Percentiles rank a stretch among this genome's conserved stretches.
phyloP scores from a whole-genome alignment of 768 basidiomycete species.

The Sporobolomyces roseus region DNA sequence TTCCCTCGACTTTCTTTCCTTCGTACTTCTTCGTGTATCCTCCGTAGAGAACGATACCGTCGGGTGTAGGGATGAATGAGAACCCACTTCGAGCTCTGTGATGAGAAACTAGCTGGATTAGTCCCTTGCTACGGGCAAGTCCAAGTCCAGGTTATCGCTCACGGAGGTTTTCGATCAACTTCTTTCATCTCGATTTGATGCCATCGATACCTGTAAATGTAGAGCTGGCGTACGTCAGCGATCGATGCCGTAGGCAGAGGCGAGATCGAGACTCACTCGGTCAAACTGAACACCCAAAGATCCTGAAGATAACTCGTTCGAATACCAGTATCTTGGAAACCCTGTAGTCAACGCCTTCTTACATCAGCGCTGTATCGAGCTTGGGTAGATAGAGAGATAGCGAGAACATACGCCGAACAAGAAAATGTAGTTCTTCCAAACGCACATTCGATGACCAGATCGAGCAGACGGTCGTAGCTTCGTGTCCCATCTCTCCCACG shows the following conservation, averaged over 20 bases:
- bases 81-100: constrained; percentile 58
- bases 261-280: constrained; percentile 38
- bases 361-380: no score
- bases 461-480: constrained; percentile 73
- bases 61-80: constrained; percentile 70
- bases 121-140: constrained; percentile 40
- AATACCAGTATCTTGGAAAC: constrained; percentile 81
- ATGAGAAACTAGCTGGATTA: constrained; percentile 39
- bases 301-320: constrained; percentile 66
- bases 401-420: constrained; percentile 81
- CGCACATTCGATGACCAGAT: constrained; percentile 83
- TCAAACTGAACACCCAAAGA: constrained; percentile 83
- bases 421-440: constrained; percentile 82
- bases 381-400: background rate
- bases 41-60: constrained; percentile 77
- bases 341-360: no score
- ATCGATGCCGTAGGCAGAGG: constrained; percentile 50
- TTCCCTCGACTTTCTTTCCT: constrained; percentile 74
- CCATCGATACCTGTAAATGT: constrained; percentile 62
- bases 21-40: constrained; percentile 94
- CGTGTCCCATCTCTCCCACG: constrained; percentile 85
- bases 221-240: constrained; percentile 57
- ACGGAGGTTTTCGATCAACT: constrained; percentile 72
- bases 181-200: constrained; percentile 68
- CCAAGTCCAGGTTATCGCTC: constrained; percentile 40